Evolutionary conservation across 257 asterid genomes (phyloP), one percentile per base, ranked within the genome.

Genomic region (Knoxia roxburghii): DNA sequence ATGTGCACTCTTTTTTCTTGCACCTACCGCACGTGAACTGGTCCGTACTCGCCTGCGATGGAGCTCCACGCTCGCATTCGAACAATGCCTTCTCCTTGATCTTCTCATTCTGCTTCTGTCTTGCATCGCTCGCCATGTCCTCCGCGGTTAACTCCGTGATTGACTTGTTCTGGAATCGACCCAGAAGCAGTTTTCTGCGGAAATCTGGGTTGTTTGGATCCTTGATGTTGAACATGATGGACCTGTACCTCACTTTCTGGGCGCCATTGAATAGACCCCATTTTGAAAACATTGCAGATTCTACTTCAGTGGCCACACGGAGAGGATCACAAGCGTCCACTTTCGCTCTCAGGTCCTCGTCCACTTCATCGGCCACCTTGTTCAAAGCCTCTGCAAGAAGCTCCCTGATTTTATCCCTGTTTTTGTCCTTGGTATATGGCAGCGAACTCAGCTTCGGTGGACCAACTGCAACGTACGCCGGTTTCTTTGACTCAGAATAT

Each of bases 71-170:
- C 58, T 88, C 83, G 17, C 97, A 88, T 33, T 93, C 87, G 32
- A 93, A 84, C 80, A 93, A 20, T 4, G 94, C 94, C 58, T 90
- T 93, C 80, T 88, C 90, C 76, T 88, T 93, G 8, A 93, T 72
- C 15, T 83, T 79, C 72, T 84, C 94, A 24, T 85, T 90, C 86
- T 90, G 75, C 51, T 41, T 32, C 76, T 88, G 83, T 59, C 97
- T 81, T 54, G 76, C 90, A 26, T 93, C 96, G 35, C 99, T 90
- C 9, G 99, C 99, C 99, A 90, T 94, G 41, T 94, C 85, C 29
- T 86, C 96, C 0, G 97, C 89, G 0, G 85, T 82, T 79, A 93
- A 72, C 1, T 85, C 81, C 0, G 77, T 75, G 62, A 93, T 45
- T 10, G 53, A 61, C 4, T 64, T 71, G 0, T 96, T 92, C 59